phyloP scores from a whole-genome alignment of 2,329 filamentous ascomycete species.

The Trichoderma sp. region DNA sequence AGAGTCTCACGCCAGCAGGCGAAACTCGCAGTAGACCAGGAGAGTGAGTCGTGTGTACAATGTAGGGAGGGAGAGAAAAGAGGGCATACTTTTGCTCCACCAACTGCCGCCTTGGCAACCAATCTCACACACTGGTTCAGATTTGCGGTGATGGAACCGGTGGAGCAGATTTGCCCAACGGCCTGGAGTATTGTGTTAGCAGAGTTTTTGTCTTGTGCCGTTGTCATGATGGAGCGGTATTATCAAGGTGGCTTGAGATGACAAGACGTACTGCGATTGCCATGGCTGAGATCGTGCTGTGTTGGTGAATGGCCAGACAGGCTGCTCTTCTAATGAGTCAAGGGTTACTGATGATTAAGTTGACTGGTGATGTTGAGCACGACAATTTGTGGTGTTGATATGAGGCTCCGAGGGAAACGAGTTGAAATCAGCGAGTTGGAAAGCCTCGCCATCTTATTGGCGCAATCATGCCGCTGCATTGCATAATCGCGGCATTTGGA shows the following conservation, averaged over 20 bases:
- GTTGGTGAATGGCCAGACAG: too few species aligned
- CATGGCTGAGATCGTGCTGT: too few species aligned
- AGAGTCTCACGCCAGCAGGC: conserved; percentile 6
- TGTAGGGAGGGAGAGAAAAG: background rate
- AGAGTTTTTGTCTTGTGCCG: background rate
- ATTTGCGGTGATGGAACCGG: conserved; percentile 75
- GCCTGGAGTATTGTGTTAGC: conserved; percentile 51
- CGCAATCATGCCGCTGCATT: conserved; percentile 13
- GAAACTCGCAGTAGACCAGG: conserved; percentile 7
- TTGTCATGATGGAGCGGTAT: background rate
- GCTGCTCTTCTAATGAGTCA: too few species aligned
- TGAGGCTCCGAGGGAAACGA: too few species aligned
- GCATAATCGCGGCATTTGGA: conserved; percentile 16
- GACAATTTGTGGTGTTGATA: too few species aligned
- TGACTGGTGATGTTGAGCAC: too few species aligned
- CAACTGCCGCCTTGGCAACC: conserved; percentile 70
- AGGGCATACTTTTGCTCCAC: conserved; percentile 71
- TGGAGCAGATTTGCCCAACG: conserved; percentile 87
- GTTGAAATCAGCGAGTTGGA: background rate
- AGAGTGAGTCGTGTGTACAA: background rate
- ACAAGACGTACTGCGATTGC: background rate
- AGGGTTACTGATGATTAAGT: too few species aligned
- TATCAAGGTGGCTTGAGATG: too few species aligned
- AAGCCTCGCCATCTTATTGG: conserved; percentile 2
- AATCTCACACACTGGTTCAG: conserved; percentile 75